Evolutionary conservation across 306 rosid species (phyloP).

Genomic region (Dryas octopetala): DNA sequence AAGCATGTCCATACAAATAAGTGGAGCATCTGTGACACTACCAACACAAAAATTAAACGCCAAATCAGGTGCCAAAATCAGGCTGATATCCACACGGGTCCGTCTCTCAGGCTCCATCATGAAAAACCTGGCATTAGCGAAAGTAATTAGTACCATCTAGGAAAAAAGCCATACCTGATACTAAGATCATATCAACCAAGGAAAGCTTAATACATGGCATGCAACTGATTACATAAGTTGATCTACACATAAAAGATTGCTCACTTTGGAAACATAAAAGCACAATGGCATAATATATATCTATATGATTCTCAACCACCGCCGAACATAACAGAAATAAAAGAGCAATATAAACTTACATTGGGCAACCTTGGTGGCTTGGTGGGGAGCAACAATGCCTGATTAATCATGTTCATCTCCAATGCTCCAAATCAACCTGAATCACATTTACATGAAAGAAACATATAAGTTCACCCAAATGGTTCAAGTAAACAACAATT

Average conservation of each 20-base stretch:
- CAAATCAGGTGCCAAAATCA: constrained; percentile 12
- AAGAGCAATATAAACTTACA: constrained; percentile 39
- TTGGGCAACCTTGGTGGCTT: constrained; percentile 13
- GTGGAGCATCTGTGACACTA: constrained; percentile 2
- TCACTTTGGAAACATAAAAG: not conserved
- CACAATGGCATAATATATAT: not conserved
- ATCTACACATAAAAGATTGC: not conserved
- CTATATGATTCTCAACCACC: not conserved
- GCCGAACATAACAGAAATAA: not conserved
- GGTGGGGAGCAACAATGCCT: constrained; percentile 17
- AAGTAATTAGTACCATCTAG: constrained; percentile 1
- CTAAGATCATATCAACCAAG: not conserved
- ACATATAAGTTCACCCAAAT: constrained; percentile 19
- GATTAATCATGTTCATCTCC: constrained; percentile 43
- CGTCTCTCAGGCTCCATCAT: not conserved
- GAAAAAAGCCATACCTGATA: not conserved
- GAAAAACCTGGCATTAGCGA: constrained; percentile 10
- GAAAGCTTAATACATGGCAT: not conserved
- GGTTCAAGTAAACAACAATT: constrained; percentile 8
- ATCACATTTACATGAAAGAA: constrained; percentile 24
- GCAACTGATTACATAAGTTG: not conserved
- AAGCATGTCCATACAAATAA: constrained; percentile 7
- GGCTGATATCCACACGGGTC: constrained; percentile 1
- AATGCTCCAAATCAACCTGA: constrained; percentile 65
- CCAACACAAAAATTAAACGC: constrained; percentile 7